Conservation (phyloP, 2,329 filamentous ascomycete species). For the Leptographium procerum region DNA sequence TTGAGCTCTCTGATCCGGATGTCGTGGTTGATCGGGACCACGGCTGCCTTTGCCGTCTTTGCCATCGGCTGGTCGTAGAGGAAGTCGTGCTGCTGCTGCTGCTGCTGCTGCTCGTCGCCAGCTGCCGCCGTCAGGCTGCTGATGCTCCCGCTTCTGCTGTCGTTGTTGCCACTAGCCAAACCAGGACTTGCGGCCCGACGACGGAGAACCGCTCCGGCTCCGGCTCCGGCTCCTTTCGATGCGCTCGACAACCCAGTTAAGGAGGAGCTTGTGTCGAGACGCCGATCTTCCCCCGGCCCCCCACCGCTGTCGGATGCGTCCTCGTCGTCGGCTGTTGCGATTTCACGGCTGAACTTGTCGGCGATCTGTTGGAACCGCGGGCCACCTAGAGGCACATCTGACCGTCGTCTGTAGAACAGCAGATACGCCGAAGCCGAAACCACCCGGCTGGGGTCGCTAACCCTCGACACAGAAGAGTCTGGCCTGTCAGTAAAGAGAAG, state of each 20-base stretch:
- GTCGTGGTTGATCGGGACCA: constrained; percentile 6
- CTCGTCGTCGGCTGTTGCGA: constrained; percentile 33
- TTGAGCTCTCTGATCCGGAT: not conserved
- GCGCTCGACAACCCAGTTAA: constrained; percentile 85
- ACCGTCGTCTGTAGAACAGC: constrained; percentile 87
- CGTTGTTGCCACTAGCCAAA: constrained; percentile 30
- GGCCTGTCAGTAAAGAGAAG: not conserved
- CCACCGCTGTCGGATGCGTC: constrained; percentile 20
- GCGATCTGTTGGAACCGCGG: constrained; percentile 61
- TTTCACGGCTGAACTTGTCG: constrained; percentile 45
- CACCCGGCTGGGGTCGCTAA: constrained; percentile 47
- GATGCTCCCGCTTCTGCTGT: constrained; percentile 8
- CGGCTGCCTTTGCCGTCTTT: not conserved
- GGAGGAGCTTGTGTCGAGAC: constrained; percentile 76
- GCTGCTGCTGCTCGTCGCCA: constrained; percentile 14
- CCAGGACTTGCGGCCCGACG: constrained; percentile 45
- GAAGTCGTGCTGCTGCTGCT: constrained; percentile 16
- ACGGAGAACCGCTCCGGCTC: constrained; percentile 63
- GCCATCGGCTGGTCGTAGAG: not conserved
- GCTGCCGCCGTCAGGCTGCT: constrained; percentile 15
- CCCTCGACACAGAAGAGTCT: constrained; percentile 65
- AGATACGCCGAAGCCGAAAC: constrained; percentile 77
- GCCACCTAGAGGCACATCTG: constrained; percentile 66
- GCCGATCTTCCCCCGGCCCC: constrained; percentile 67
- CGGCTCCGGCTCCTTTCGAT: constrained; percentile 67